Base-by-base conservation (phyloP, 2,329 filamentous ascomycete genomes). In the Beauveria medogensis region DNA sequence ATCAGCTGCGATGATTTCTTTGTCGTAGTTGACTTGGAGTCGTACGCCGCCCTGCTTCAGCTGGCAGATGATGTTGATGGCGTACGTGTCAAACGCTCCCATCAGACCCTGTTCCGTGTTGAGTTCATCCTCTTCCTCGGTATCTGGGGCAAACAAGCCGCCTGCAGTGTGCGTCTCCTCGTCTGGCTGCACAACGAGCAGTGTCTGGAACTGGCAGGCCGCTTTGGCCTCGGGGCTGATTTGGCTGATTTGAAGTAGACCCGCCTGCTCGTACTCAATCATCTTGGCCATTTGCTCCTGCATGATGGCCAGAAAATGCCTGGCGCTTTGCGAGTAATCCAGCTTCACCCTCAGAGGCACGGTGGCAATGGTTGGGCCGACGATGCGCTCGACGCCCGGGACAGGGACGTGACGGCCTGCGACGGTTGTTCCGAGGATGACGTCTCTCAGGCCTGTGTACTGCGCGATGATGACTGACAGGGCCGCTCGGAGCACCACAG, bases 381-480 rank as follows among this genome's bases (percentile, higher is more conserved):
- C 63, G 9, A 72, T 65, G 20, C 62, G 54, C 44, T 70, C 67
- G 2, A 73, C 65, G 14, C 67, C 68, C 0, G 60, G 44, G 1
- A 73, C 59, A 1, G 65, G 60, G 1, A 66, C 67, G n/a, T 70
- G 64, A 3, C 70, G 66, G 3, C 71, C 71, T 1, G 64, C 65
- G 1, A 70, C 61, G 3, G 68, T 67, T 1, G 62, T 60, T 0
- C 70, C 71, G 43, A 71, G 72, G 6, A 69, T 20, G 1, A 68
- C 63, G 47, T 79, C 76, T 12, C 54, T 20, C 4, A 63, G 71
- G 61, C 43, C 69, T 63, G 75, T 69, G 54, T 77, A 75, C 2
- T 73, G 64, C 0, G 71, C 70, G 2, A 74, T 68, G 5, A 77
- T 67, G 7, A 80, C 57, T 2, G 67, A 60, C 66, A 68, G 69